phyloP scores from a whole-genome alignment of 805 yeast species.

The Saccharomycopsis sp. region DNA sequence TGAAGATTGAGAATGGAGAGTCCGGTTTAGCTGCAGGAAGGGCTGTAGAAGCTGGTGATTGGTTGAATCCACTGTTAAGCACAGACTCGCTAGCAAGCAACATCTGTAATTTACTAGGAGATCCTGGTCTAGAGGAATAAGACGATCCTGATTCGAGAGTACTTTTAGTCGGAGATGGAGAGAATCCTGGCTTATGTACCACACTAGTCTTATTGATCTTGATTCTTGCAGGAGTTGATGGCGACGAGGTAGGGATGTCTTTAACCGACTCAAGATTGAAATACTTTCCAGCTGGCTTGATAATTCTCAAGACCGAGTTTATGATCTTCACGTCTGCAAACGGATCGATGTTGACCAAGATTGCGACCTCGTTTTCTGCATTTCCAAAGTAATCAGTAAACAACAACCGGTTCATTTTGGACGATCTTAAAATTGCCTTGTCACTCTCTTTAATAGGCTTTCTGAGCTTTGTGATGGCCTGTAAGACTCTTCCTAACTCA shows the following conservation, averaged over 20 bases:
- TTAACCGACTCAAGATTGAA: constrained; percentile 7
- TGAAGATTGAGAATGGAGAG: constrained; percentile 1
- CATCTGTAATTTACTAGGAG: constrained; percentile 1
- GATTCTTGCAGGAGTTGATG: constrained; percentile 1
- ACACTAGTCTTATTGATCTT: background rate
- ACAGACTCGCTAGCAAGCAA: background rate
- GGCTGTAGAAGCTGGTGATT: background rate
- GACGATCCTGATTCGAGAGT: background rate
- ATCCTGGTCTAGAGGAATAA: background rate
- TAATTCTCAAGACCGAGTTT: constrained; percentile 28
- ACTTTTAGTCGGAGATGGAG: background rate
- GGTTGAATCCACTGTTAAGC: background rate
- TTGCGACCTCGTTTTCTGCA: constrained; percentile 26
- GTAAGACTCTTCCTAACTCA: constrained; percentile 44
- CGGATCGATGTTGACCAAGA: constrained; percentile 37
- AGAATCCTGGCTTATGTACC: background rate
- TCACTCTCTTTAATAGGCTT: constrained; percentile 23
- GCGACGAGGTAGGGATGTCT: background rate
- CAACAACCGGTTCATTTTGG: constrained; percentile 43
- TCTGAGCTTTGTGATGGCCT: constrained; percentile 28
- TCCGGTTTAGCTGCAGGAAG: background rate
- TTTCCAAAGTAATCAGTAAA: constrained; percentile 38
- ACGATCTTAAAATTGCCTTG: constrained; percentile 39
- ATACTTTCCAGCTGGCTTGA: constrained; percentile 21
- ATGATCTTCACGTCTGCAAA: constrained; percentile 32